A percentile compares a stretch with the other conserved stretches of the same genome.
Evolutionary conservation across 1,284 basidiomycete species (phyloP).

Genomic region (Cryptococcus sp.): DNA sequence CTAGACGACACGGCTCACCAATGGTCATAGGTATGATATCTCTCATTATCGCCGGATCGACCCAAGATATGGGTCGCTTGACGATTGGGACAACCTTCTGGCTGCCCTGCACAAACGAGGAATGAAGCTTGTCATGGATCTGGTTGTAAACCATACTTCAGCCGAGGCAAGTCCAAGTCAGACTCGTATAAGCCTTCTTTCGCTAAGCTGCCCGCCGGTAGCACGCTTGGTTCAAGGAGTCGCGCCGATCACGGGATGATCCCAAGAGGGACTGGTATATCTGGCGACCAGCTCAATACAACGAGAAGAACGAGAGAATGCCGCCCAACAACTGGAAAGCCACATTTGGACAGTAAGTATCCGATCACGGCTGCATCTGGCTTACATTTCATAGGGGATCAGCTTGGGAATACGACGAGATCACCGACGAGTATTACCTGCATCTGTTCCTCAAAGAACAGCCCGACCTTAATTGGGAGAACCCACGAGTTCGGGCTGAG

Average conservation of each 20-base stretch:
- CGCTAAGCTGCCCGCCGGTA: conserved; percentile 5
- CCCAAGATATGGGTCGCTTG: conserved; percentile 52
- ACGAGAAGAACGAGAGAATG: conserved; percentile 37
- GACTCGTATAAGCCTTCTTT: not conserved
- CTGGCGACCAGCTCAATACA: conserved; percentile 43
- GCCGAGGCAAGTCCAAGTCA: conserved; percentile 9
- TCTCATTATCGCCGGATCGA: conserved; percentile 54
- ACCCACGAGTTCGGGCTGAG: conserved; percentile 35
- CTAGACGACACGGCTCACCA: not conserved
- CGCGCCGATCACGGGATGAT: conserved; percentile 24
- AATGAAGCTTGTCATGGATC: conserved; percentile 52
- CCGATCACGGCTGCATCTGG: conserved; percentile 3
- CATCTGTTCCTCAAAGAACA: conserved; percentile 41
- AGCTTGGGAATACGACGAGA: conserved; percentile 56
- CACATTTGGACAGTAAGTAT: conserved; percentile 47
- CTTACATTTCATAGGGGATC: conserved; percentile 21
- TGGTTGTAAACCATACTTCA: conserved; percentile 55
- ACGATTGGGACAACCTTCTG: conserved; percentile 52
- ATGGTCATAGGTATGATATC: conserved; percentile 33
- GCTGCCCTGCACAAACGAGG: conserved; percentile 41
- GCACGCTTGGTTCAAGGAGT: conserved; percentile 55
- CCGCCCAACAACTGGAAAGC: conserved; percentile 58
- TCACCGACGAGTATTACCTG: conserved; percentile 54
- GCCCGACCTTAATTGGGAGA: conserved; percentile 25
- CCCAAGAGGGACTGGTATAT: conserved; percentile 57